Base-by-base conservation (phyloP, 2,329 filamentous ascomycete species). In the Claviceps spartinae region DNA sequence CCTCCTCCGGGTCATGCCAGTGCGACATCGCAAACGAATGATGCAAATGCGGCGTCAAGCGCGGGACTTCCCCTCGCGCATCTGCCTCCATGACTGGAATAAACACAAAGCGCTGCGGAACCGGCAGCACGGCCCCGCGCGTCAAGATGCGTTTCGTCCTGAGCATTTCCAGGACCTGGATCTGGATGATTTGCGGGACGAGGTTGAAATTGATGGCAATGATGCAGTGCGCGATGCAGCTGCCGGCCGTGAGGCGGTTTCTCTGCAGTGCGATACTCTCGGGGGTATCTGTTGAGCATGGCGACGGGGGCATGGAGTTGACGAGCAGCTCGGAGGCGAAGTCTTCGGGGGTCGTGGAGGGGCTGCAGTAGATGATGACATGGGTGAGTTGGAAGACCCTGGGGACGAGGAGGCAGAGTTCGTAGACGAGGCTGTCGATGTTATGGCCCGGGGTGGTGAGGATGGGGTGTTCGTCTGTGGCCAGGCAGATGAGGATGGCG, bases 21-120 rank as follows among this genome's bases (percentile, higher is more conserved):
- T 97, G 90, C 0, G 87, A 91, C 53, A 97, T 82, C 63, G 89
- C 88, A 58, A 97, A 84, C 57, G 86, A 81, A 54, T 97, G 88
- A 60, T 89, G 94, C 66, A 84, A 63, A 58, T 88, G 76, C 36
- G 67, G 68, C 22, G 72, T 76, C 48, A 83, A 71, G 48, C 69
- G 71, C 3, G 73, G 70, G 62, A 3, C 16, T 18, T 40, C 76
- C 73, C 2, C 30, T 11, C 72, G 72, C 42, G 68, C 66, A 38
- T 64, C 63, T 1, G 73, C 74, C 20, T 67, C 72, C 1, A 89
- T 70, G n/a, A 95, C 70, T 1, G 87, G 84, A 34, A 95, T 71
- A 56, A 96, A 82, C 26, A 96, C 71, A 63, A 96, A 95, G 30
- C 81, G 77, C 62, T 82, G 83, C 0, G 89, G 88, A 0, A 86